Conservation (phyloP, 306 rosid genomes). For the Vigna mungo region DNA sequence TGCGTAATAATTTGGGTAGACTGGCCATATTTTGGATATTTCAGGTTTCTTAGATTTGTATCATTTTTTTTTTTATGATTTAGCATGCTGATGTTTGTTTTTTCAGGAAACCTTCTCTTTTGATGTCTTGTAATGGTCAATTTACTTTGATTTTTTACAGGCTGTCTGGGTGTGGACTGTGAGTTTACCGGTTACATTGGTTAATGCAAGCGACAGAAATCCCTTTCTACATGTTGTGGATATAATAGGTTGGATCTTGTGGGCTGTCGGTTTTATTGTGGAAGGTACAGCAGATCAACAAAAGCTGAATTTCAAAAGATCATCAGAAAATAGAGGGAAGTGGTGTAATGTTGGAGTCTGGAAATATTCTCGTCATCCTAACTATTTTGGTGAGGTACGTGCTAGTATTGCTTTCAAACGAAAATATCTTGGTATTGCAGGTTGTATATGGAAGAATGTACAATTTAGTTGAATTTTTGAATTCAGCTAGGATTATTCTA, state of each 20-base stretch:
- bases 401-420: conserved; percentile 31
- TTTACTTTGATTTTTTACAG: conserved; percentile 51
- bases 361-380: conserved; percentile 96
- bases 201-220: conserved; percentile 74
- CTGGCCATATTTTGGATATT: conserved; percentile 93
- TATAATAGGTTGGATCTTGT: conserved; percentile 85
- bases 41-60: conserved; percentile 66
- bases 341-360: conserved; percentile 93
- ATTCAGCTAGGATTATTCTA: background rate
- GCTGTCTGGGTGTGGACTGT: conserved; percentile 99
- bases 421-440: conserved; percentile 28
- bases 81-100: background rate
- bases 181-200: conserved; percentile 89
- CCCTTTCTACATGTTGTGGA: conserved; percentile 71
- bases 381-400: conserved; percentile 97
- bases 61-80: conserved; percentile 26
- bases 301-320: conserved; percentile 68
- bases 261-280: conserved; percentile 72
- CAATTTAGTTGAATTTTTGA: background rate
- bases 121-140: conserved; percentile 16
- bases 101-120: conserved; percentile 21
- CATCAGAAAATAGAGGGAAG: conserved; percentile 72
- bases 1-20: conserved; percentile 76
- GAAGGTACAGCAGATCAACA: conserved; percentile 96
- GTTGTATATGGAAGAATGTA: background rate